A percentile compares a stretch with the other conserved stretches of the same genome.
These are phyloP conservation scores for Parastagonospora nodorum DNA, from an alignment of 2,329 filamentous ascomycete species.

Conservation along the genomic window DNA sequence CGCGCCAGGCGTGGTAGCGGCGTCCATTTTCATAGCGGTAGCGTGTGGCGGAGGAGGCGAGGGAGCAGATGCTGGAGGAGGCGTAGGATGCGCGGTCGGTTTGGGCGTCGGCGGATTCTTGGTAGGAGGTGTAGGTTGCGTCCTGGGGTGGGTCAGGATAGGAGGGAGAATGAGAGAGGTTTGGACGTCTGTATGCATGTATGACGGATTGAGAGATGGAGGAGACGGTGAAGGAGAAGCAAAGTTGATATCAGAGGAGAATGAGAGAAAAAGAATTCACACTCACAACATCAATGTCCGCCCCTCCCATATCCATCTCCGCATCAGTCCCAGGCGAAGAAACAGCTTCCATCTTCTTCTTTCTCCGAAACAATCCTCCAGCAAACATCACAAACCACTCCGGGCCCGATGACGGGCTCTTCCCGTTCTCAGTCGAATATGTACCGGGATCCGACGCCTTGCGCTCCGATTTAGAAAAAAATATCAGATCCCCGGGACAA, in stretches of 20 bases:
- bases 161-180: background rate
- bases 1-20: slow-evolving; percentile 42
- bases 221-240: background rate
- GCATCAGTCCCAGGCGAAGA: background rate
- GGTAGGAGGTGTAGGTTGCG: slow-evolving; percentile 27
- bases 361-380: slow-evolving; percentile 1
- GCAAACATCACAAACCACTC: background rate
- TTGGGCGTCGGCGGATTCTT: slow-evolving; percentile 28
- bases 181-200: too few species aligned
- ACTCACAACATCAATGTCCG: slow-evolving; percentile 21
- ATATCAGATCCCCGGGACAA: too few species aligned
- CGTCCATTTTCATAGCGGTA: slow-evolving; percentile 48
- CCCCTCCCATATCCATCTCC: background rate
- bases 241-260: background rate
- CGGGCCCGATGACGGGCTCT: too few species aligned
- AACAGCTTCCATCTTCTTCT: slow-evolving; percentile 4
- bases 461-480: too few species aligned
- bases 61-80: slow-evolving; percentile 39
- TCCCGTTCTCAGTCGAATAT: too few species aligned
- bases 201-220: background rate
- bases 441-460: too few species aligned
- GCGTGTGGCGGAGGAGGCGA: slow-evolving; percentile 46
- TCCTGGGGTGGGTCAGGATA: slow-evolving; percentile 18
- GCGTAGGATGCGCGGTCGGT: slow-evolving; percentile 33
- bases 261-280: background rate